Evolutionary conservation across 1,284 basidiomycete species (phyloP), one percentile per base, ranked within the genome.

Genomic region (Inonotus obliquus): DNA sequence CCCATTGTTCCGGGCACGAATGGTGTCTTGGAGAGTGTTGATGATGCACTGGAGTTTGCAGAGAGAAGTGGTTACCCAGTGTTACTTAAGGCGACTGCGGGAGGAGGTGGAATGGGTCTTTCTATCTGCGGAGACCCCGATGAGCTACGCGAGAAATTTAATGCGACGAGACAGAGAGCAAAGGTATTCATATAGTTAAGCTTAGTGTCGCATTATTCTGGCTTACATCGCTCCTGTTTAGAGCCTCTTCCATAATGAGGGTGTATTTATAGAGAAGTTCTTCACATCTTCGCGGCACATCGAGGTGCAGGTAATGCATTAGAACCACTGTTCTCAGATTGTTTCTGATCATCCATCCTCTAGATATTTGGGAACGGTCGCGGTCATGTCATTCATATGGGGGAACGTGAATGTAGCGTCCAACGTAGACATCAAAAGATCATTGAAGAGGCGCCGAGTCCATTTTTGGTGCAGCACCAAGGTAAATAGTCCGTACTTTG

Each of bases 371-470:
- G 87, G 14, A 81, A 90, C 68, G 86, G 85, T 0, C 54, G 70
- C 0, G 82, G 82, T 4, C 75, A 82, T 57, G 82, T 81, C 1
- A 75, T 88, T 13, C 84, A 87, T 68, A 81, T 89, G 75, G 83
- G 85, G 37, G 87, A 90, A 68, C 77, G 89, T 10, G 89, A 91
- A 69, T 88, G 86, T 66, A 85, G 82, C 48, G 74, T 89, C 17
- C 89, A 91, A 69, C 76, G 89, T 32, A 74, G 88, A 27, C 83
- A 89, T 67, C 89, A 91, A 71, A 91, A 91, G 69, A 80, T 91
- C 4, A 81, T 91, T 35, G 88, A 91, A 68, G 89, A 90, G 68
- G 78, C 81, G 1, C 82, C 82, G 0, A 83, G 82, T 66, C 80
- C 84, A 4, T 82, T 83, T 69, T 74, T 83, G 54, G 61, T 69